Conservation (phyloP, 345 rosid genomes). For the Eucalyptus erythrocorys region DNA sequence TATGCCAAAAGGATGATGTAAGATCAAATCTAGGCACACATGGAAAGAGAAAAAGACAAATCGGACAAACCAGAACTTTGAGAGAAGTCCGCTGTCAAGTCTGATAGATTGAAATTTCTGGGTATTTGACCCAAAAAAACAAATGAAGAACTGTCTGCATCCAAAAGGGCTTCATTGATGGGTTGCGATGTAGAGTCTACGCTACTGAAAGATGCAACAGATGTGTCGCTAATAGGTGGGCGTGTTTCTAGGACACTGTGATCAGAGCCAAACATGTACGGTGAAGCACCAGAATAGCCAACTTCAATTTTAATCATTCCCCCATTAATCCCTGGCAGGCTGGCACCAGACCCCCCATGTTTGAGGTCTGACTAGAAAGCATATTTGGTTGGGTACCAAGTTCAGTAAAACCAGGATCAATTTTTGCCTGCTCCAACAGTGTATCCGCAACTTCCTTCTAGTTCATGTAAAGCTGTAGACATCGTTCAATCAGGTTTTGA, state of each 20-base stretch:
- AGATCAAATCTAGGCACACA: background rate
- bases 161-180: conserved; percentile 54
- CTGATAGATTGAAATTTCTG: conserved; percentile 85
- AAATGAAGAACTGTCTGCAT: conserved; percentile 58
- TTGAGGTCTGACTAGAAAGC: conserved; percentile 59
- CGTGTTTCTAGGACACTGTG: conserved; percentile 57
- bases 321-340: conserved; percentile 78
- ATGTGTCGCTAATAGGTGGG: conserved; percentile 50
- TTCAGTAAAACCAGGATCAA: conserved; percentile 96
- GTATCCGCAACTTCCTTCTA: conserved; percentile 93
- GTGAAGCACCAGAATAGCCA: conserved; percentile 51
- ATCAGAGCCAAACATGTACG: conserved; percentile 65
- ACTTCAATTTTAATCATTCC: conserved; percentile 73
- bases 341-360: conserved; percentile 61
- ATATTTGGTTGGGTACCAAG: conserved; percentile 54
- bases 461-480: conserved; percentile 94
- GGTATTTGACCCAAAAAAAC: conserved; percentile 79
- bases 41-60: background rate
- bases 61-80: conserved; percentile 74
- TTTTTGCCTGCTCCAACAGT: conserved; percentile 69
- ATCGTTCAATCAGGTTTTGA: conserved; percentile 88
- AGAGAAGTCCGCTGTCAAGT: conserved; percentile 77
- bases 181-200: conserved; percentile 71
- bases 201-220: conserved; percentile 62
- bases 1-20: background rate